Conservation (phyloP, 2,329 filamentous ascomycete genomes). For the Bipolaris victoriae region DNA sequence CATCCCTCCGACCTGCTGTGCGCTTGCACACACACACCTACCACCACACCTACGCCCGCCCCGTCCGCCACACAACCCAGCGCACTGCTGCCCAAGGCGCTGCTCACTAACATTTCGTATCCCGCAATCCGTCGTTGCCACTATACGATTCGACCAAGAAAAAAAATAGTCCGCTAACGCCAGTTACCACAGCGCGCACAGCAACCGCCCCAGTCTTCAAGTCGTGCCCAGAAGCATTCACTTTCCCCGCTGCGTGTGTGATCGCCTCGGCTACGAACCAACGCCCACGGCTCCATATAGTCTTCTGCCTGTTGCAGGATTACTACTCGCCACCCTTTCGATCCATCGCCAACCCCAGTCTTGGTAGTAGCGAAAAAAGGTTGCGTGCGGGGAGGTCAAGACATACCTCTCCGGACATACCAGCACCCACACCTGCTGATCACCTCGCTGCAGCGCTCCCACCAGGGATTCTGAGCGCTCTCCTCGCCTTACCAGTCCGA, state of each 20-base stretch:
- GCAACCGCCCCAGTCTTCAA: slow-evolving; percentile 8
- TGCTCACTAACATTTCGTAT: not conserved
- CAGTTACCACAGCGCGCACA: slow-evolving; percentile 20
- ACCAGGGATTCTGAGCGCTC: slow-evolving; percentile 36
- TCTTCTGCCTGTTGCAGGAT: slow-evolving; percentile 17
- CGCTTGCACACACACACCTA: not conserved
- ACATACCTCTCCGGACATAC: slow-evolving; percentile 51
- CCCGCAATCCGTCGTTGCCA: not conserved
- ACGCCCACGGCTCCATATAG: slow-evolving; percentile 7
- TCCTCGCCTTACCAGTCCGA: slow-evolving; percentile 13
- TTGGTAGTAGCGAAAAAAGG: slow-evolving; percentile 27
- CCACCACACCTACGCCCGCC: not conserved
- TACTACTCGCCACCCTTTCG: not conserved
- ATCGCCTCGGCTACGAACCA: slow-evolving; percentile 11
- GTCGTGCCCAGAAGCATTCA: slow-evolving; percentile 17
- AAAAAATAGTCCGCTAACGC: slow-evolving; percentile 22
- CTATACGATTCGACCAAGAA: not conserved
- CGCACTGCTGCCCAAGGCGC: slow-evolving; percentile 5
- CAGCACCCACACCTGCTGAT: slow-evolving; percentile 39
- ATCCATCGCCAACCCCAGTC: slow-evolving; percentile 17
- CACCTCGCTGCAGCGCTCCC: slow-evolving; percentile 40
- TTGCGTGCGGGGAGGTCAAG: slow-evolving; percentile 50
- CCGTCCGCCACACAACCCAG: slow-evolving; percentile 1
- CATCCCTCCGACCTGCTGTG: slow-evolving; percentile 8
- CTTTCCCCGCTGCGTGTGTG: slow-evolving; percentile 10